Evolutionary conservation across 1,284 basidiomycete species (phyloP).

Genomic region (Sutorius eximius): DNA sequence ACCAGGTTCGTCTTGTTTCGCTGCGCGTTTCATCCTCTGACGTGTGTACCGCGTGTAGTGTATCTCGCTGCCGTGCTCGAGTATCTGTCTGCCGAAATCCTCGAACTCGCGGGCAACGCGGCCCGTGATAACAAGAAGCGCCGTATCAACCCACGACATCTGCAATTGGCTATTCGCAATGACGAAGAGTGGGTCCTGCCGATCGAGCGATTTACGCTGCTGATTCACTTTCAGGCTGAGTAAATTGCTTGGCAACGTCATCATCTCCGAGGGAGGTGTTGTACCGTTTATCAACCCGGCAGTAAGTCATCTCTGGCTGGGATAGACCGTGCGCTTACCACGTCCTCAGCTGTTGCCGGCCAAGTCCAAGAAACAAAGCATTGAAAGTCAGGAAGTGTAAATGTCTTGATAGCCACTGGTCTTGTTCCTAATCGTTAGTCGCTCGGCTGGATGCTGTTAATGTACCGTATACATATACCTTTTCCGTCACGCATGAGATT

Average conservation of each 20-base stretch:
- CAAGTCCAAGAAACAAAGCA: slow-evolving; percentile 34
- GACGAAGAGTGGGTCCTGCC: slow-evolving; percentile 65
- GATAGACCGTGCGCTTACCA: background rate
- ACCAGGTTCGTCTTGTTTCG: slow-evolving; percentile 35
- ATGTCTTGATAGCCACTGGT: background rate
- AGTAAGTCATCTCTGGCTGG: slow-evolving; percentile 13
- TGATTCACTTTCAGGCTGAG: slow-evolving; percentile 47
- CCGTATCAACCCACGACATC: slow-evolving; percentile 86
- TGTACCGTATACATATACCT: slow-evolving; percentile 8
- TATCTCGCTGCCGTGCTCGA: slow-evolving; percentile 76
- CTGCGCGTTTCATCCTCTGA: slow-evolving; percentile 12
- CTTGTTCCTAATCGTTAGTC: background rate
- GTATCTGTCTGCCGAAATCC: slow-evolving; percentile 74
- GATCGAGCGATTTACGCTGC: background rate
- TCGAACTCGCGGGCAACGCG: slow-evolving; percentile 75
- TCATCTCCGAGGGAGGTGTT: slow-evolving; percentile 92
- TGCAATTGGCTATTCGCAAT: slow-evolving; percentile 87
- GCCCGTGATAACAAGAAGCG: slow-evolving; percentile 73
- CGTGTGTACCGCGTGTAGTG: slow-evolving; percentile 39
- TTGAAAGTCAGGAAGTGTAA: slow-evolving; percentile 36
- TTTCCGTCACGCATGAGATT: background rate
- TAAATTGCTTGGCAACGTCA: slow-evolving; percentile 75
- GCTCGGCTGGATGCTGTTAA: slow-evolving; percentile 5
- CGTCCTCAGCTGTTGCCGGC: slow-evolving; percentile 29
- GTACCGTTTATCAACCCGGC: slow-evolving; percentile 56